Evolutionary conservation across 2,329 filamentous ascomycete genomes (phyloP), one percentile per base, ranked within the genome.

Genomic region (Trichoderma atrobrunneum): DNA sequence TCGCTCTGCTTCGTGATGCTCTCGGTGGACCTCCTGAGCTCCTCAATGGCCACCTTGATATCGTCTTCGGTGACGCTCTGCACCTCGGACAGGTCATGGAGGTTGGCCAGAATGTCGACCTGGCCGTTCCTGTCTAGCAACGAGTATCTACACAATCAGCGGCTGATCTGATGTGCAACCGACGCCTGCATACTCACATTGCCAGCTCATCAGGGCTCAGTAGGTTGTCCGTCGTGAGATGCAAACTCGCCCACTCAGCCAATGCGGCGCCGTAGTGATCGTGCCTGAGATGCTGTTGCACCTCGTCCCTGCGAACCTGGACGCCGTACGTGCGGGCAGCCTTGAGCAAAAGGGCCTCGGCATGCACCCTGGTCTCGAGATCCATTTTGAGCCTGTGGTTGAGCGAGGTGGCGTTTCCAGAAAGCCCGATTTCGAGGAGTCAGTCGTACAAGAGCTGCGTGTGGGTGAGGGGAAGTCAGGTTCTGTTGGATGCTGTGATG

Each of bases 1-100:
- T 89, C 87, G 32, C 86, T 90, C 77, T 93, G 91, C 79, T 87
- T 87, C 73, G 87, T 85, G 32, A 93, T 91, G 21, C 86, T 86
- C 21, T 85, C 85, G 0, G 91, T 93, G 1, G 91, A 92, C 48
- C 84, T 84, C 72, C 88, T 85, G n/a, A 94, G 83, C 68, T 91
- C 87, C 3, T 87, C 85, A 64, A 92, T 89, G 18, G 91, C 91
- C 54, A 83, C 80, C 68, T 84, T 84, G 70, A 93, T 82, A 66
- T 92, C 89, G 30, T 86, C 82, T 72, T 92, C 90, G 16, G 84
- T 81, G 60, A 92, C 79, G 6, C 87, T 85, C 69, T 85, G 85
- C 39, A 86, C 80, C 36, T 82, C 76, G 5, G 83, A 81, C n/a
- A 86, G 75, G 74, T 88, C 84, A 71, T 85, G 80, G 48, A 81